These are phyloP conservation scores for Podila verticillata DNA, from an alignment of 192 early-diverging fungal species.

Conservation along the genomic window DNA sequence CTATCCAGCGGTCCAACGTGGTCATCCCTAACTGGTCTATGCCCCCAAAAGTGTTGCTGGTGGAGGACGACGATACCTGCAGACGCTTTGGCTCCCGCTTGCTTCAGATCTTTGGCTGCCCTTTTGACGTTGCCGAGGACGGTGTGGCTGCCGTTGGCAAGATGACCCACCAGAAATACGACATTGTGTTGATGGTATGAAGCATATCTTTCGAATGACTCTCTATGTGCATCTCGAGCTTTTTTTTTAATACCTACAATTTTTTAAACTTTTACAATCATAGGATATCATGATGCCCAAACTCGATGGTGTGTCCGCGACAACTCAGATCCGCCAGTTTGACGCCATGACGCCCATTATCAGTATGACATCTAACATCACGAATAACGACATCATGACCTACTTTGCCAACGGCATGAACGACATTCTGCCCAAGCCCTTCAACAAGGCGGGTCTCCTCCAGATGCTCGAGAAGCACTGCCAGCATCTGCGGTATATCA, in stretches of 20 bases:
- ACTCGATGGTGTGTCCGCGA: slow-evolving; percentile 75
- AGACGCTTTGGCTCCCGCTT: slow-evolving; percentile 61
- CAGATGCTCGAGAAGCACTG: slow-evolving; percentile 68
- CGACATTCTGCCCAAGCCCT: slow-evolving; percentile 78
- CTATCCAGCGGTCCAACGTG: slow-evolving; percentile 29
- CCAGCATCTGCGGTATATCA: slow-evolving; percentile 59
- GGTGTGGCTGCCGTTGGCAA: slow-evolving; percentile 73
- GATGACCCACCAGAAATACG: slow-evolving; percentile 72
- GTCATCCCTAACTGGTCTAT: slow-evolving; percentile 56
- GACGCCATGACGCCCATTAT: slow-evolving; percentile 77
- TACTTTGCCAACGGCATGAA: slow-evolving; percentile 81
- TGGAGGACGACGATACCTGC: slow-evolving; percentile 77
- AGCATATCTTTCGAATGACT: too few species aligned
- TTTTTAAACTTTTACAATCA: neutral
- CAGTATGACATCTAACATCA: slow-evolving; percentile 79
- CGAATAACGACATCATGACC: slow-evolving; percentile 69
- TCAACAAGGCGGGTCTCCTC: slow-evolving; percentile 60
- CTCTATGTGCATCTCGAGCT: neutral
- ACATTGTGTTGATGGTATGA: slow-evolving; percentile 76
- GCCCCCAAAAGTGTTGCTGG: slow-evolving; percentile 69
- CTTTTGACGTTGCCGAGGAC: slow-evolving; percentile 74
- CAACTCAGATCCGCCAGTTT: slow-evolving; percentile 75
- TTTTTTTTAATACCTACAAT: neutral
- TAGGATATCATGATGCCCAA: slow-evolving; percentile 80
- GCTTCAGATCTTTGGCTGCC: slow-evolving; percentile 73